Conservation (phyloP, 768 basidiomycete species). For the Calocybe cyanea region DNA sequence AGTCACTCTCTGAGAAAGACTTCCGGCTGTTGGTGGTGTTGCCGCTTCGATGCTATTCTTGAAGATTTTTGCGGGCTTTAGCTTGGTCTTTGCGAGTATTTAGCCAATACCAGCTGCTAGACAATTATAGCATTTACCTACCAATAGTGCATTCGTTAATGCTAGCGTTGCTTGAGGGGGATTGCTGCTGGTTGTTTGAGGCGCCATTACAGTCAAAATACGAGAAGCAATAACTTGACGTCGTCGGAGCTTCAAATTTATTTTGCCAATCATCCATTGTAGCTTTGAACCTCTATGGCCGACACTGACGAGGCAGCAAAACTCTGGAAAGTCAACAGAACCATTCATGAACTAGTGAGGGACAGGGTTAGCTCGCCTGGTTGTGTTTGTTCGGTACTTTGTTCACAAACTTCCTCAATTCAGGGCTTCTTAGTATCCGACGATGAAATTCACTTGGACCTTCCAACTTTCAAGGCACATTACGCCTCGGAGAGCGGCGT, state of each 20-base stretch:
- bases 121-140: constrained; percentile 21
- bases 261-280: too few relatives aligned
- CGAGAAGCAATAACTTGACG: not conserved
- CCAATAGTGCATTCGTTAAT: constrained; percentile 51
- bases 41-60: constrained; percentile 68
- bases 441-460: constrained; percentile 89
- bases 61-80: constrained; percentile 90
- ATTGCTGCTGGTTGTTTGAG: constrained; percentile 37
- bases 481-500: constrained; percentile 72
- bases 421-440: constrained; percentile 94
- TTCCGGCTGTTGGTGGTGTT: constrained; percentile 41
- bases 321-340: constrained; percentile 94
- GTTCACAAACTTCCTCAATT: constrained; percentile 19
- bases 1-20: constrained; percentile 31
- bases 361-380: constrained; percentile 68
- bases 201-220: constrained; percentile 30
- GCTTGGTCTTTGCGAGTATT: constrained; percentile 45
- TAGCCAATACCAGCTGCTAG: not conserved
- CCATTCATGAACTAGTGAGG: constrained; percentile 92
- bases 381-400: constrained; percentile 14
- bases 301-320: constrained; percentile 80
- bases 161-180: constrained; percentile 32
- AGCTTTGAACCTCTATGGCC: constrained; percentile 46
- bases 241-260: constrained; percentile 64
- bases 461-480: constrained; percentile 67